These are phyloP conservation scores for Mariannaea sp. DNA, from an alignment of 2,329 filamentous ascomycete species.

Conservation along the genomic window DNA sequence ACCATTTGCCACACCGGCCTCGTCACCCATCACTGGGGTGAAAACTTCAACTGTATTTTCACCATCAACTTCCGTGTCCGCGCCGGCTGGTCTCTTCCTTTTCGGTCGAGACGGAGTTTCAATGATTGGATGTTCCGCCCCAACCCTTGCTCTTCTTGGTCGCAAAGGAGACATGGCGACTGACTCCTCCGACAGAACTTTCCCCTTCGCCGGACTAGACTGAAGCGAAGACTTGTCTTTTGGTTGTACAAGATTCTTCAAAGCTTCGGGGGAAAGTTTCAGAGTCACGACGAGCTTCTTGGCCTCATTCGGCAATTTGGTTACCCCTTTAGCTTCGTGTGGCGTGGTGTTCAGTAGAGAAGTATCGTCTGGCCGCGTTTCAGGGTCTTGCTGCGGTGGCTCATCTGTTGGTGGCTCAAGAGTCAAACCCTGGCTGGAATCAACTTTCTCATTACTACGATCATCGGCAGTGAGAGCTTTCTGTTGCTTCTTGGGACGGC, in stretches of 20 bases:
- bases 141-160: not conserved
- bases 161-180: not conserved
- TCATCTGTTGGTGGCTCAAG: not conserved
- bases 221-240: not conserved
- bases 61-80: slow-evolving; percentile 5
- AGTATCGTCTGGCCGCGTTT: not conserved
- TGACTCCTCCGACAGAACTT: not conserved
- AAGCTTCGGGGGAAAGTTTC: not conserved
- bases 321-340: not conserved
- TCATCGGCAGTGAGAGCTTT: not conserved
- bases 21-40: not conserved
- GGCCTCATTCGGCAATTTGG: not conserved
- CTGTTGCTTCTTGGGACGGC: slow-evolving; percentile 31
- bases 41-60: not conserved
- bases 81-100: not conserved
- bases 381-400: not conserved
- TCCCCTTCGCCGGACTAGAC: slow-evolving; percentile 1
- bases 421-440: not conserved
- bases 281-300: slow-evolving; percentile 5
- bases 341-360: not conserved
- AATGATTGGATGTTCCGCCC: not conserved
- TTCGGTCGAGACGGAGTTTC: not conserved
- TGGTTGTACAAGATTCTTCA: slow-evolving; percentile 1
- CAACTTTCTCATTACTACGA: not conserved
- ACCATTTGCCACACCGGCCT: no score